Evolutionary conservation across 169 alveolate species (phyloP).

Genomic region (Miamiensis avidus): DNA sequence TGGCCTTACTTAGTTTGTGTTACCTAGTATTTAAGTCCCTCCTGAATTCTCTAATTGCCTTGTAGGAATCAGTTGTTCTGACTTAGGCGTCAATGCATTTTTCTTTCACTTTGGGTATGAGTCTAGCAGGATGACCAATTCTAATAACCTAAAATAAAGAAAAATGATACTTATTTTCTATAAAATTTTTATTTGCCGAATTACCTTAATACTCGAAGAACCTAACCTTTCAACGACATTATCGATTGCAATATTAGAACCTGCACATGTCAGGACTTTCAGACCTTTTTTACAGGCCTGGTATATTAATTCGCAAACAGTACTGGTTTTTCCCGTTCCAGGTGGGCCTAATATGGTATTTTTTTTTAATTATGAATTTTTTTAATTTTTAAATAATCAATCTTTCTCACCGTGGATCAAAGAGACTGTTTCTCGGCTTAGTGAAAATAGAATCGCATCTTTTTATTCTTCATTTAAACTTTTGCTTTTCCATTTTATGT

Average conservation of each 20-base stretch:
- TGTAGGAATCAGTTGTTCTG: conserved; percentile 27
- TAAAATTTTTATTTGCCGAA: too few relatives aligned
- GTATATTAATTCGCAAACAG: conserved; percentile 78
- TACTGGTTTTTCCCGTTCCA: conserved; percentile 86
- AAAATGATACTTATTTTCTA: too few relatives aligned
- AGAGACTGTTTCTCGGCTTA: conserved; percentile 61
- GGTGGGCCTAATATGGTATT: too few relatives aligned
- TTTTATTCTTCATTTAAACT: conserved; percentile 66
- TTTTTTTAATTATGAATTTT: too few relatives aligned
- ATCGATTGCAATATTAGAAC: conserved; percentile 86
- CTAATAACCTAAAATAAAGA: conserved; percentile 62
- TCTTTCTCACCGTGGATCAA: conserved; percentile 83
- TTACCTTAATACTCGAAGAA: conserved; percentile 39
- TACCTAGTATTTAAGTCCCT: conserved; percentile 29
- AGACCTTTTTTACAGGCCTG: conserved; percentile 64
- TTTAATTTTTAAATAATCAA: too few relatives aligned
- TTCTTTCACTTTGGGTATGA: conserved; percentile 60
- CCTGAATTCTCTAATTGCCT: conserved; percentile 38
- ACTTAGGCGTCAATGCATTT: conserved; percentile 68
- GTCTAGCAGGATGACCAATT: conserved; percentile 86
- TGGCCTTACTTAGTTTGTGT: conserved; percentile 25
- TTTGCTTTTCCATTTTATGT: conserved; percentile 25
- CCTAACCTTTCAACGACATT: conserved; percentile 76
- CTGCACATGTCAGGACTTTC: conserved; percentile 79
- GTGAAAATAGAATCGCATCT: conserved; percentile 65